Conservation (phyloP, 2,329 filamentous ascomycete genomes). For the Plectosphaerella sp. region DNA sequence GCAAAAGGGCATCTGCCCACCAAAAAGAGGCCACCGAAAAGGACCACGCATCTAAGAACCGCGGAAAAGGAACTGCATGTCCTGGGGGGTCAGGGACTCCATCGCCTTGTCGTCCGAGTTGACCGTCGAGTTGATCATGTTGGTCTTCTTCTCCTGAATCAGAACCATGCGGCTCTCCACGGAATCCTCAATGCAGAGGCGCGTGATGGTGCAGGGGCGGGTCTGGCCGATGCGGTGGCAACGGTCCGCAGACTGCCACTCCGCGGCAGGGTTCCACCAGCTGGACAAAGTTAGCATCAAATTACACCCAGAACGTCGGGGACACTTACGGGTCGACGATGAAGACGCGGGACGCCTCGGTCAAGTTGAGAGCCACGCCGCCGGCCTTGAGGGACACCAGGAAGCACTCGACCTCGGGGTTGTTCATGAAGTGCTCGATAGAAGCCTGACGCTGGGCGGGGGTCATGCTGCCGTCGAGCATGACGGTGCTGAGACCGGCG, state of each 20-base stretch:
- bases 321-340: conserved; percentile 85
- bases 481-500: conserved; percentile 96
- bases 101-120: conserved; percentile 89
- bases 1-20: too few relatives aligned
- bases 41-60: conserved; percentile 38
- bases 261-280: conserved; percentile 99
- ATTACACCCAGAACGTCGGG: background rate
- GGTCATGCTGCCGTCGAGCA: conserved; percentile 97
- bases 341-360: conserved; percentile 90
- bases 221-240: conserved; percentile 95
- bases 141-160: conserved; percentile 97
- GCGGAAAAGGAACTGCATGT: conserved; percentile 95
- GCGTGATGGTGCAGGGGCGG: conserved; percentile 88
- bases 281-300: conserved; percentile 16
- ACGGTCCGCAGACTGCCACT: conserved; percentile 95
- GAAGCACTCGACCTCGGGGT: conserved; percentile 91
- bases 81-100: conserved; percentile 84
- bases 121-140: conserved; percentile 95
- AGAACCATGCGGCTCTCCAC: conserved; percentile 95
- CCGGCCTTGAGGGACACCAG: conserved; percentile 94
- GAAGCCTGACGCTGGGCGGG: conserved; percentile 88
- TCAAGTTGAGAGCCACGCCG: conserved; percentile 91
- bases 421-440: conserved; percentile 95
- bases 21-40: too few relatives aligned
- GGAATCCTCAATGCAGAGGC: conserved; percentile 93